Conservation (phyloP, 345 rosid genomes). For the Eucalyptus pauciflora region DNA sequence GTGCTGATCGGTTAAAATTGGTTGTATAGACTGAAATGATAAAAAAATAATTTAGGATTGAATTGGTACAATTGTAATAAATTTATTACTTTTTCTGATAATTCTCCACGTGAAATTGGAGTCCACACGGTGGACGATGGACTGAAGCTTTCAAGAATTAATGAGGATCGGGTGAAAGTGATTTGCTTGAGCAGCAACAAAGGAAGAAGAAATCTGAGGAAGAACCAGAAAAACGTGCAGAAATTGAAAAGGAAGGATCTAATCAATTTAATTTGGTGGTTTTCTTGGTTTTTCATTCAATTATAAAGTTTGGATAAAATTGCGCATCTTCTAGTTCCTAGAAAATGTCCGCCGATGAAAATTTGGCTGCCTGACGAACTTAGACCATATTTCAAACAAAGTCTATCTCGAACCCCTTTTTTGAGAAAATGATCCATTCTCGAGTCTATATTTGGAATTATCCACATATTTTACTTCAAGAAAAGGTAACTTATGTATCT, state of each 20-base stretch:
- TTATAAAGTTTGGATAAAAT: not conserved
- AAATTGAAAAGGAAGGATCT: not conserved
- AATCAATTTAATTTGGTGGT: not conserved
- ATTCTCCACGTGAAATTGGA: no score
- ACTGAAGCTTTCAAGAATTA: no score
- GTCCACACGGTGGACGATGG: not conserved
- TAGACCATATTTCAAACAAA: not conserved
- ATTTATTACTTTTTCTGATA: no score
- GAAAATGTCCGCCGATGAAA: not conserved
- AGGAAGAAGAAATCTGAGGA: not conserved
- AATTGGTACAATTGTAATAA: no score
- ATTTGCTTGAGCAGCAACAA: not conserved
- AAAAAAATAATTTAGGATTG: no score
- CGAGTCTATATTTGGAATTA: no score
- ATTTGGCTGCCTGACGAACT: not conserved
- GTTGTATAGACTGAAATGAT: fast-evolving
- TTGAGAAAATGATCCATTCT: no score
- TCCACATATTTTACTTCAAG: not conserved
- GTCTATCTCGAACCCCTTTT: no score
- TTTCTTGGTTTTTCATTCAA: not conserved
- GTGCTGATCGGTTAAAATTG: no score
- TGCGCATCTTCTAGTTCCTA: not conserved
- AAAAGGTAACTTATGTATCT: not conserved
- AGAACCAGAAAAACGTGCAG: not conserved
- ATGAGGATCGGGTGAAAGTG: not conserved